Percentiles rank a stretch among this genome's conserved stretches.
phyloP scores from a whole-genome alignment of 371 early-diverging fungal genomes.

The Choanephora cucurbitarum region DNA sequence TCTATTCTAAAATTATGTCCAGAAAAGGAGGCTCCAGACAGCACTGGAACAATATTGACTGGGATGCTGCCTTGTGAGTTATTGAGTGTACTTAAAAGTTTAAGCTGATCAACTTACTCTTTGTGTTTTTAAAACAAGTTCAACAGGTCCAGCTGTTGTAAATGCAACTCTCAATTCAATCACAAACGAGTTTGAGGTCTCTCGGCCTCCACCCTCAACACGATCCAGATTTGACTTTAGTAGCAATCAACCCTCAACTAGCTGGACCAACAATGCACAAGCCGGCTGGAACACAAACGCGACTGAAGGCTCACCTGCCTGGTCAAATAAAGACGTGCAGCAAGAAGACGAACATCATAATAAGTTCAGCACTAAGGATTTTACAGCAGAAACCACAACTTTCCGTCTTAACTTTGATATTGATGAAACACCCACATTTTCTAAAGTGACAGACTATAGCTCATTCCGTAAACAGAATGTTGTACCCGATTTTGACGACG shows the following conservation, averaged over 20 bases:
- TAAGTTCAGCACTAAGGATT: slow-evolving; percentile 10
- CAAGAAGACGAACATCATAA: not conserved
- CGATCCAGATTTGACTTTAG: slow-evolving; percentile 24
- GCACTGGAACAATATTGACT: slow-evolving; percentile 10
- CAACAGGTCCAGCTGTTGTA: slow-evolving; percentile 12
- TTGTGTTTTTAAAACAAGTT: slow-evolving; percentile 3
- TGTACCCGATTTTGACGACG: slow-evolving; percentile 33
- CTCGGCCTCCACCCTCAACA: not conserved
- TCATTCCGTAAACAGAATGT: slow-evolving; percentile 28
- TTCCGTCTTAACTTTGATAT: slow-evolving; percentile 34
- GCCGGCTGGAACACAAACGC: slow-evolving; percentile 10
- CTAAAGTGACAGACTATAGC: slow-evolving; percentile 28
- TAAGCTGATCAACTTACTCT: no score
- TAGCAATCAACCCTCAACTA: not conserved
- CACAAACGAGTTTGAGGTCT: slow-evolving; percentile 25
- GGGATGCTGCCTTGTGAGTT: slow-evolving; percentile 18
- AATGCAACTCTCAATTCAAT: slow-evolving; percentile 20
- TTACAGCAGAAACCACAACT: slow-evolving; percentile 5
- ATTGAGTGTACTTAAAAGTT: no score
- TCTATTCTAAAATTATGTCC: not conserved
- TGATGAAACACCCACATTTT: slow-evolving; percentile 27
- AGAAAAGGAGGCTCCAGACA: slow-evolving; percentile 5
- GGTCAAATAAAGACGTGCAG: not conserved
- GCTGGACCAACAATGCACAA: slow-evolving; percentile 13
- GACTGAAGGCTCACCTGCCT: not conserved